phyloP scores from a whole-genome alignment of 2,329 filamentous ascomycete species.

The Epichloe festucae region DNA sequence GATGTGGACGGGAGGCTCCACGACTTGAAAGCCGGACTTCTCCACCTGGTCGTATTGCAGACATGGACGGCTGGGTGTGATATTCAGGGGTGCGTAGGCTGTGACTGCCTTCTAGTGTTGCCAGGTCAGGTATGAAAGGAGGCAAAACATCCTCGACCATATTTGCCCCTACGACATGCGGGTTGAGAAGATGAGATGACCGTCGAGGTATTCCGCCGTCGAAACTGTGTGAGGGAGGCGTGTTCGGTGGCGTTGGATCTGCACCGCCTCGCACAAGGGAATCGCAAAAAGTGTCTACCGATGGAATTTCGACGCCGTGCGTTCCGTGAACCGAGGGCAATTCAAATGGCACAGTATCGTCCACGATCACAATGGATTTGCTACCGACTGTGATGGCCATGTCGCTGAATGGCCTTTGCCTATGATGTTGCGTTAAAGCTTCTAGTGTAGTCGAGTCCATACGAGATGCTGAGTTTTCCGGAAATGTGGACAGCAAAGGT shows the following conservation, averaged over 20 bases:
- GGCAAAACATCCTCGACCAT: conserved; percentile 29
- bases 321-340: conserved; percentile 37
- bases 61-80: conserved; percentile 18
- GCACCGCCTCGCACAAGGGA: conserved; percentile 33
- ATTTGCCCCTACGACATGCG: conserved; percentile 27
- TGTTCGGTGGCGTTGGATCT: conserved; percentile 48
- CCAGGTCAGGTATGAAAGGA: conserved; percentile 34
- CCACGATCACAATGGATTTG: conserved; percentile 81
- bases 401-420: conserved; percentile 34
- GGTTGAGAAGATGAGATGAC: conserved; percentile 42
- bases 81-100: conserved; percentile 20
- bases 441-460: conserved; percentile 27
- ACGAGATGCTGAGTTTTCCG: conserved; percentile 31
- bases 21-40: conserved; percentile 16
- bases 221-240: conserved; percentile 35
- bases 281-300: conserved; percentile 41
- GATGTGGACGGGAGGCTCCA: conserved; percentile 24
- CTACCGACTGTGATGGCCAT: conserved; percentile 62
- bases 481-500: conserved; percentile 16
- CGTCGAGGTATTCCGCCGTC: conserved; percentile 35
- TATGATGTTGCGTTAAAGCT: conserved; percentile 19
- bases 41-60: conserved; percentile 12
- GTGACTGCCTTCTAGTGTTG: conserved; percentile 21
- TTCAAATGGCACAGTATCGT: conserved; percentile 44
- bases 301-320: conserved; percentile 29